Percentiles rank a stretch among this genome's conserved stretches.
Conservation (phyloP, 2,329 filamentous ascomycete species). For the Aspergillus bombycis region DNA sequence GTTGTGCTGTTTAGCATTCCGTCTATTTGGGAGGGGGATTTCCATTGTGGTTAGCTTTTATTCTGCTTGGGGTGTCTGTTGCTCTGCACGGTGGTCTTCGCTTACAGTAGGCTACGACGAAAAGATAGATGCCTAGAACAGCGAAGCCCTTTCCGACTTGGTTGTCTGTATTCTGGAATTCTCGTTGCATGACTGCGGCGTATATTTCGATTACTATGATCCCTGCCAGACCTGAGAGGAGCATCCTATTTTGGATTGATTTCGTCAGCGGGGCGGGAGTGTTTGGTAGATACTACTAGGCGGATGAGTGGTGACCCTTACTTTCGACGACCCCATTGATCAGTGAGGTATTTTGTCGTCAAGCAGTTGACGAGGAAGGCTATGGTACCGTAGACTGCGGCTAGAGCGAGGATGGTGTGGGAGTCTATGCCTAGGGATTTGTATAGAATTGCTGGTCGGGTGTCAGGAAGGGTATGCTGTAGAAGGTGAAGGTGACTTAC, state of each 20-base stretch:
- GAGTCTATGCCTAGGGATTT: constrained; percentile 56
- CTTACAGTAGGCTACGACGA: constrained; percentile 59
- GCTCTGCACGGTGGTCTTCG: constrained; percentile 13
- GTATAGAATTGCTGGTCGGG: constrained; percentile 53
- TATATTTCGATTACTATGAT: constrained; percentile 63
- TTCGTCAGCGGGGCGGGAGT: not conserved
- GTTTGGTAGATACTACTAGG: not conserved
- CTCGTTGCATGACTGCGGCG: constrained; percentile 60
- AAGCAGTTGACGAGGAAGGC: constrained; percentile 56
- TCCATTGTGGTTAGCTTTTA: not conserved
- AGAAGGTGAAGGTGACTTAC: constrained; percentile 21
- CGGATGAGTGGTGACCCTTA: constrained; percentile 22
- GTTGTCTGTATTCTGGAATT: constrained; percentile 60
- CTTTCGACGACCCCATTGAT: constrained; percentile 63
- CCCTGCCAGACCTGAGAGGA: constrained; percentile 55
- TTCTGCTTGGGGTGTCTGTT: not conserved
- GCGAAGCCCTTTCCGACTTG: constrained; percentile 62
- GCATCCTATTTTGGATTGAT: constrained; percentile 48
- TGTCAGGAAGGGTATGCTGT: constrained; percentile 35
- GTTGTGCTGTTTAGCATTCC: constrained; percentile 58
- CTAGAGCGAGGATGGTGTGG: constrained; percentile 56
- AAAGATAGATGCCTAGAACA: constrained; percentile 62
- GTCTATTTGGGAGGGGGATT: constrained; percentile 35
- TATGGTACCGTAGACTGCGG: constrained; percentile 58
- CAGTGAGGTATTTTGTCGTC: constrained; percentile 57